Evolutionary conservation across 345 rosid species (phyloP), one percentile per base, ranked within the genome.

Genomic region (Ricinus communis): DNA sequence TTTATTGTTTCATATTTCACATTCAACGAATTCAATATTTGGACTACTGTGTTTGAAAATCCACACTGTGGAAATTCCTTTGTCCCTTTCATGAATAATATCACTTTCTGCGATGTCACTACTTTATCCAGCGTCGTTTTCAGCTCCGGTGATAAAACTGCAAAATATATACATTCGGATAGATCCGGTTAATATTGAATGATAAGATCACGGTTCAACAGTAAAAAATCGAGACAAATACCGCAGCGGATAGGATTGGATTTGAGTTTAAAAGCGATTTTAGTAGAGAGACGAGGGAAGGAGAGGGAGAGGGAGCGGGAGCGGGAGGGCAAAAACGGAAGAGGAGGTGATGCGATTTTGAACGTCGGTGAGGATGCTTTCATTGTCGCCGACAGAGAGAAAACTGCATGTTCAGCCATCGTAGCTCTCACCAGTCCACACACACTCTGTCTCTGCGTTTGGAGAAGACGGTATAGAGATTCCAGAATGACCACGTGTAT

Each of bases 51-150:
- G 81, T 91, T 88, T 4, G 98, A 93, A 79, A 91, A 93, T 47
- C 98, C 98, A 52, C 98, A 93, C 76, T 89, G 94, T 15, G 97
- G 98, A 70, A 93, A 93, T 15, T 93, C 97, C 81, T 69, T 88
- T 4, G 82, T 91, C 57, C 98, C 98, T 78, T 93, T 93, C 96
- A 93, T 91, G 69, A 93, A 93, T 5, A 93, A 74, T 21, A 93
- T 85, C 71, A 93, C 91, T 80, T 91, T 93, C 77, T 82, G 76
- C 7, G 97, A 87, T 7, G 84, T 77, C 57, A 91, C 96, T 65
- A 93, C 79, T 38, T 83, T 89, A 68, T 93, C 96, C 76, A 93
- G 72, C 30, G 97, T 90, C 31, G 77, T 80, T 79, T 74, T 91
- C 0, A 93, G 91, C 62, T 86, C 82, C n/a, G 97, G 93, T 43